Conservation (phyloP, 257 asterid species). For the Agastache rugosa region DNA sequence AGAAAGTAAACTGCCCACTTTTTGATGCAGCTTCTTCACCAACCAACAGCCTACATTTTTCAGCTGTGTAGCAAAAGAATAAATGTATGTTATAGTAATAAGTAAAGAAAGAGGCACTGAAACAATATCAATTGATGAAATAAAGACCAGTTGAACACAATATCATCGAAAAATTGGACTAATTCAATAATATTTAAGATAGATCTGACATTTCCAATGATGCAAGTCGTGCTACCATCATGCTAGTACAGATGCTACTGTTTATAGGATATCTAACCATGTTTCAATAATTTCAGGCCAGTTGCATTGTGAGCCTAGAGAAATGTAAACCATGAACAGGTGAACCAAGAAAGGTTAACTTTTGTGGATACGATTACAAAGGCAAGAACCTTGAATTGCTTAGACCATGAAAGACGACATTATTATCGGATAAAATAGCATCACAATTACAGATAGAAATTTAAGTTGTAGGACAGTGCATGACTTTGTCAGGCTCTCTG, state of each 20-base stretch:
- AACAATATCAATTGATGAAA: slow-evolving; percentile 21
- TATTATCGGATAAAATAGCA: background rate
- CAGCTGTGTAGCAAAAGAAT: slow-evolving; percentile 62
- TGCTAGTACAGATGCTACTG: slow-evolving; percentile 18
- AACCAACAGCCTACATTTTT: slow-evolving; percentile 78
- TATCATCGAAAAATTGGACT: background rate
- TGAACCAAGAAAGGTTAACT: slow-evolving; percentile 23
- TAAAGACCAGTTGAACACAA: slow-evolving; percentile 1
- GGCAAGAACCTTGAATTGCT: background rate
- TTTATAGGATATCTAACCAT: background rate
- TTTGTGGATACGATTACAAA: background rate
- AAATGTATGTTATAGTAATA: slow-evolving; percentile 6
- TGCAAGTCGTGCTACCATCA: slow-evolving; percentile 14
- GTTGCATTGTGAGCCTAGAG: slow-evolving; percentile 22
- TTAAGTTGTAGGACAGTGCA: background rate
- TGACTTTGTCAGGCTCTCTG: background rate
- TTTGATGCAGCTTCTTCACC: slow-evolving; percentile 91
- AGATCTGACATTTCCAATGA: slow-evolving; percentile 5
- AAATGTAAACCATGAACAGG: background rate
- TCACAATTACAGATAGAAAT: background rate
- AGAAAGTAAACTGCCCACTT: slow-evolving; percentile 76
- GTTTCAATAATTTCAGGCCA: slow-evolving; percentile 1
- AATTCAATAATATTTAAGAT: background rate
- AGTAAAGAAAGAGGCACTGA: slow-evolving; percentile 12
- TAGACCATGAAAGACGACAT: background rate